Percentiles rank a stretch among this genome's conserved stretches.
Evolutionary conservation across 2,329 filamentous ascomycete species (phyloP).

Genomic region (Sporothrix sp.): DNA sequence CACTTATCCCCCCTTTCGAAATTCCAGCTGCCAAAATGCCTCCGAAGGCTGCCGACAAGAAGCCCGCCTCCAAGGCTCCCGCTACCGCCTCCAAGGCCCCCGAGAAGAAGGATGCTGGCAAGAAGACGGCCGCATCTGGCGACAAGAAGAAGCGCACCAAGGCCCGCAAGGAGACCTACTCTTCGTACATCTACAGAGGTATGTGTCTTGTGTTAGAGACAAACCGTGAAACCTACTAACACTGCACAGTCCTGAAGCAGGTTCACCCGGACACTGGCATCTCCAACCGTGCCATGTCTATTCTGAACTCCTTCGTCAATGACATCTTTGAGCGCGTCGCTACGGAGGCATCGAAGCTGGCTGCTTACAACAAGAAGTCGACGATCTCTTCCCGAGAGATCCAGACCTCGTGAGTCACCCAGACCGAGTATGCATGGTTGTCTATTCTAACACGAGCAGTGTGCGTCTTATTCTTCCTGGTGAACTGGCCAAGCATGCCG

Average conservation of each 20-base stretch:
- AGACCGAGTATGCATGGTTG: neutral
- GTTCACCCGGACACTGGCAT: conserved; percentile 99
- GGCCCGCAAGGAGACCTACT: conserved; percentile 99
- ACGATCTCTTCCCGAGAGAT: conserved; percentile 99
- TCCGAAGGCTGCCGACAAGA: conserved; percentile 97
- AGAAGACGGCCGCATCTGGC: conserved; percentile 94
- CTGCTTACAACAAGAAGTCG: conserved; percentile 99
- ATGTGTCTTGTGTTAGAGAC: conserved; percentile 24
- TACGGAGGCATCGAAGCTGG: conserved; percentile 96
- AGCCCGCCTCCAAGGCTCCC: conserved; percentile 95
- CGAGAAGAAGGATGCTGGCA: conserved; percentile 99
- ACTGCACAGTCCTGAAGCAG: conserved; percentile 83
- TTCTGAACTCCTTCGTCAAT: conserved; percentile 99
- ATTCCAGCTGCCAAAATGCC: conserved; percentile 59
- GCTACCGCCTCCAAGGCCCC: conserved; percentile 57
- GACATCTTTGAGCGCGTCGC: conserved; percentile 99
- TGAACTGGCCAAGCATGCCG: conserved; percentile 98
- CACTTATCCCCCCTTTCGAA: conserved; percentile 9
- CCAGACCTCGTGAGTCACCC: conserved; percentile 68
- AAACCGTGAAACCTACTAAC: conserved; percentile 3
- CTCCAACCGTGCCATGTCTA: conserved; percentile 99
- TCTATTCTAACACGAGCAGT: conserved; percentile 47
- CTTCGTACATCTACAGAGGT: conserved; percentile 99
- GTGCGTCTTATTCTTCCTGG: conserved; percentile 96
- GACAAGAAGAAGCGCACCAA: conserved; percentile 99